Percentiles rank a stretch among this genome's conserved stretches.
These are phyloP conservation scores for Neoscytalidium dimidiatum DNA, from an alignment of 2,329 filamentous ascomycete species.

Conservation along the genomic window DNA sequence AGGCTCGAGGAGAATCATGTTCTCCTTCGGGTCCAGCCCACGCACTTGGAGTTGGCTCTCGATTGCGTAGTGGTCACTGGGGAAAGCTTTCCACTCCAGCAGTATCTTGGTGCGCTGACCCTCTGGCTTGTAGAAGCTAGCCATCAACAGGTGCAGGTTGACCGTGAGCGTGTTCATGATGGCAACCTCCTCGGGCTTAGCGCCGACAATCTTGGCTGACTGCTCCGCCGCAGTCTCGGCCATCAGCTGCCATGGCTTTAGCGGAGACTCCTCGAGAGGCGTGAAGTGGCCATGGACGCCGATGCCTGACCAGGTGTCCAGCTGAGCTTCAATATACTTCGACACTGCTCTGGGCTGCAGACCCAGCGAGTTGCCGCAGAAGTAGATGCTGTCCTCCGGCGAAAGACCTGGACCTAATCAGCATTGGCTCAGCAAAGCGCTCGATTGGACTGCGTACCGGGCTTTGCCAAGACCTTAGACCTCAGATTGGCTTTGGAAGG, in stretches of 20 bases:
- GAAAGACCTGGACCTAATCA: neutral
- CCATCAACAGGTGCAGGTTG: slow-evolving; percentile 22
- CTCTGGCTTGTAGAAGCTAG: slow-evolving; percentile 20
- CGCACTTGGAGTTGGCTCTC: slow-evolving; percentile 21
- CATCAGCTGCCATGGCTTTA: slow-evolving; percentile 19
- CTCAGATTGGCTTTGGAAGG: slow-evolving; percentile 15
- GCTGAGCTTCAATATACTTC: slow-evolving; percentile 19
- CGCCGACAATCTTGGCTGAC: slow-evolving; percentile 18
- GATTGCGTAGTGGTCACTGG: slow-evolving; percentile 22
- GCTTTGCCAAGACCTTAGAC: slow-evolving; percentile 7
- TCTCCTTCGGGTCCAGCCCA: slow-evolving; percentile 18
- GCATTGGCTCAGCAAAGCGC: neutral
- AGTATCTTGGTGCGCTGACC: slow-evolving; percentile 20
- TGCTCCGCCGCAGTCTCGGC: slow-evolving; percentile 17
- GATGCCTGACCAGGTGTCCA: slow-evolving; percentile 20
- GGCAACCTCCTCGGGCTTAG: slow-evolving; percentile 20
- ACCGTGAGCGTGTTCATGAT: slow-evolving; percentile 21
- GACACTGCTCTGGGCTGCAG: slow-evolving; percentile 20
- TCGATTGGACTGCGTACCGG: neutral
- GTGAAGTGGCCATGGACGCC: slow-evolving; percentile 21
- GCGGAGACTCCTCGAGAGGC: slow-evolving; percentile 17
- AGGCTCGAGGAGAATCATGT: slow-evolving; percentile 20
- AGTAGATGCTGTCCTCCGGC: slow-evolving; percentile 19
- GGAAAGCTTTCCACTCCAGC: slow-evolving; percentile 22
- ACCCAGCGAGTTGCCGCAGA: slow-evolving; percentile 23